phyloP scores from a whole-genome alignment of 2,329 filamentous ascomycete species.

The Botryosphaeria dothidea region DNA sequence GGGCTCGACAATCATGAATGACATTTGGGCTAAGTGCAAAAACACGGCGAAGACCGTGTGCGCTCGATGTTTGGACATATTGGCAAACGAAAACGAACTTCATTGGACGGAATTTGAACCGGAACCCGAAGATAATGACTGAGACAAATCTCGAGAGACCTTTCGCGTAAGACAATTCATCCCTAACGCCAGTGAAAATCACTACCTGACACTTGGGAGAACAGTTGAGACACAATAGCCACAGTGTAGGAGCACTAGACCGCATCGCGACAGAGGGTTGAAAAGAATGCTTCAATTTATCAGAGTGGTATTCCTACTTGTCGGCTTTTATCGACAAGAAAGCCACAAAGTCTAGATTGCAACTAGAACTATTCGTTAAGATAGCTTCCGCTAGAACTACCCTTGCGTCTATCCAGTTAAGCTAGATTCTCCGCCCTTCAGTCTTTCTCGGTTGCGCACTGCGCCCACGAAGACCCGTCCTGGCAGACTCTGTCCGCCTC shows the following conservation, averaged over 20 bases:
- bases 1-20: background rate
- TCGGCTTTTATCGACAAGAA: no score
- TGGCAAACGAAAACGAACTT: background rate
- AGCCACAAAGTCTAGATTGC: no score
- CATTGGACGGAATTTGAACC: background rate
- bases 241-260: no score
- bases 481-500: background rate
- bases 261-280: no score
- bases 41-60: background rate
- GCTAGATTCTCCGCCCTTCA: background rate
- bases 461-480: no score
- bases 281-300: no score
- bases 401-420: background rate
- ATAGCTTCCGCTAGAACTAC: no score
- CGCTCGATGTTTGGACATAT: background rate
- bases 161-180: no score
- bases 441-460: background rate
- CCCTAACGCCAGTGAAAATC: no score
- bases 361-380: background rate
- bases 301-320: no score
- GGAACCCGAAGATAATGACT: background rate
- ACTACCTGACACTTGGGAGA: no score
- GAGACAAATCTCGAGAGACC: background rate
- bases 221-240: no score
- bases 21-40: background rate